These are phyloP conservation scores for Datura wrightii DNA, from an alignment of 257 asterid species.

Conservation along the genomic window DNA sequence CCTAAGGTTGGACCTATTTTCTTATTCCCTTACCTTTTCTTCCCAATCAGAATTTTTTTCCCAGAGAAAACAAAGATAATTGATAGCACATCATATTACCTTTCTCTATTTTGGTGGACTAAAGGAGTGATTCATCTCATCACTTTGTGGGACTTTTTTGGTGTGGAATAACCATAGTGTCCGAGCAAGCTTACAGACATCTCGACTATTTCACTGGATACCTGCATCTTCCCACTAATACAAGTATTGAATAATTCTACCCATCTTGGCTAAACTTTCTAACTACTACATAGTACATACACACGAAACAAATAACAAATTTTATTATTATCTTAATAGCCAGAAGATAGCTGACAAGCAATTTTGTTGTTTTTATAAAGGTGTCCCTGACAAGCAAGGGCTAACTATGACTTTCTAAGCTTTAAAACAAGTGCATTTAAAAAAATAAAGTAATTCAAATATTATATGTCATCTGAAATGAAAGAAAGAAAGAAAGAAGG, in stretches of 20 bases:
- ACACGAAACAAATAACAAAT: not conserved
- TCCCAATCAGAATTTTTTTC: not conserved
- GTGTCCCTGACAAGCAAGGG: not conserved
- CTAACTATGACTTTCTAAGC: not conserved
- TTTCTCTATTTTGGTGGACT: conserved; percentile 1
- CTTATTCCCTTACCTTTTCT: conserved; percentile 2
- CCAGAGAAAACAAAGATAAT: not conserved
- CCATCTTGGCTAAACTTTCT: not conserved
- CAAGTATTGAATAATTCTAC: not conserved
- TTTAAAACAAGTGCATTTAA: not conserved
- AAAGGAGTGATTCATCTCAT: not conserved
- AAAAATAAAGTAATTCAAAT: not conserved
- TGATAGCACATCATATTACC: not conserved
- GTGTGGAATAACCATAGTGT: not conserved
- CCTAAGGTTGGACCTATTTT: not conserved
- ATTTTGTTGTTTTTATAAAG: not conserved
- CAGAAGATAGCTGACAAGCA: not conserved
- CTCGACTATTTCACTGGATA: not conserved
- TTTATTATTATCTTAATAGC: not conserved
- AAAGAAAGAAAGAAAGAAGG: not conserved
- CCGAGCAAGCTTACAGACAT: not conserved
- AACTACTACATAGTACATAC: not conserved
- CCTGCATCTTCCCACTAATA: not conserved
- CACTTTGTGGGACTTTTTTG: not conserved
- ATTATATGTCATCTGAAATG: not conserved